Evolutionary conservation across 2,329 filamentous ascomycete genomes (phyloP).

Genomic region (Mycogone perniciosa): DNA sequence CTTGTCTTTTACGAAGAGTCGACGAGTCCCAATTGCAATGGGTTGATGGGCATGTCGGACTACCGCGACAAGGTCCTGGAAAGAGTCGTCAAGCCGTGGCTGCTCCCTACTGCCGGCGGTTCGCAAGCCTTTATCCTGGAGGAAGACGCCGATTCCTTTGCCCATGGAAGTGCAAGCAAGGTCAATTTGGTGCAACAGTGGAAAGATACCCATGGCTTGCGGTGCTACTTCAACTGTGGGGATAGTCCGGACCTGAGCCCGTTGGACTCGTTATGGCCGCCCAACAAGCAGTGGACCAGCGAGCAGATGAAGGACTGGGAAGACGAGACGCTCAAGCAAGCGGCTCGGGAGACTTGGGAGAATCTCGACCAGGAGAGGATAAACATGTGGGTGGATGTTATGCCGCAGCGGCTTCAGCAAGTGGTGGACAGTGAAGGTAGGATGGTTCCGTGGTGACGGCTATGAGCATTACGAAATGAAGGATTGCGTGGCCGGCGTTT

Average conservation of each 20-base stretch:
- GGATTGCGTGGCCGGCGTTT: no score
- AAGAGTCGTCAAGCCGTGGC: slow-evolving; percentile 29
- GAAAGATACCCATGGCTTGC: slow-evolving; percentile 28
- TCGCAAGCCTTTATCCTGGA: slow-evolving; percentile 26
- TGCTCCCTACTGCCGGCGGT: slow-evolving; percentile 14
- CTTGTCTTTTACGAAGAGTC: slow-evolving; percentile 32
- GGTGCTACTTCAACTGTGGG: slow-evolving; percentile 30
- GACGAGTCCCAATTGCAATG: slow-evolving; percentile 26
- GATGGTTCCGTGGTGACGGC: slow-evolving; percentile 28
- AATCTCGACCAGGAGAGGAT: slow-evolving; percentile 25
- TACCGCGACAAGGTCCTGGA: slow-evolving; percentile 30
- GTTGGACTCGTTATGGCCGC: slow-evolving; percentile 30
- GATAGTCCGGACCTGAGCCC: slow-evolving; percentile 33
- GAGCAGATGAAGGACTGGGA: slow-evolving; percentile 26
- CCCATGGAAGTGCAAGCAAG: slow-evolving; percentile 31
- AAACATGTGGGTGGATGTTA: slow-evolving; percentile 32
- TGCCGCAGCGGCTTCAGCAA: slow-evolving; percentile 28
- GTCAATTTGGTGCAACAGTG: slow-evolving; percentile 30
- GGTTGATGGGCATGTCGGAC: slow-evolving; percentile 28
- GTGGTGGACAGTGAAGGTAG: slow-evolving; percentile 27
- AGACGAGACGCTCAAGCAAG: slow-evolving; percentile 25
- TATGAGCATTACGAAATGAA: no score
- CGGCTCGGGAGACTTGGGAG: slow-evolving; percentile 26
- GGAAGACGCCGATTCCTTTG: slow-evolving; percentile 31
- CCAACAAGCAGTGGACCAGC: slow-evolving; percentile 28